These are phyloP conservation scores for Sarocladium oryzae DNA, from an alignment of 2,329 filamentous ascomycete genomes.

Conservation along the genomic window DNA sequence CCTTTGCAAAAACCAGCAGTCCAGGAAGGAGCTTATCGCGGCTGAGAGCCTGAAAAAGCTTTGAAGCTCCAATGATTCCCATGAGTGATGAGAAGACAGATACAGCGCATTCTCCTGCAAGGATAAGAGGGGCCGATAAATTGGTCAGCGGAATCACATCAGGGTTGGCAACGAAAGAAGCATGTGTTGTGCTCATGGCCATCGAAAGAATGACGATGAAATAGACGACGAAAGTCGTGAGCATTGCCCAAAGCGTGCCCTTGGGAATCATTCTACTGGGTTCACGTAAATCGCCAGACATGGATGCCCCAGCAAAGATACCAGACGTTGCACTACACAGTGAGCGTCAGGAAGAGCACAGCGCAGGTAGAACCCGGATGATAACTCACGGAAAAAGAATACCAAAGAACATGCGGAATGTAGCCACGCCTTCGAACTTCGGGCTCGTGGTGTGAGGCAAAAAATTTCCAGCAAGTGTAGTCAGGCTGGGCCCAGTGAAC, in stretches of 20 bases:
- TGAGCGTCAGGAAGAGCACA: constrained; percentile 3
- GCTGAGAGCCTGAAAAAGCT: constrained; percentile 76
- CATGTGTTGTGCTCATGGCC: constrained; percentile 67
- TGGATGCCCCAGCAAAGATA: constrained; percentile 69
- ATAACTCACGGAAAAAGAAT: constrained; percentile 65
- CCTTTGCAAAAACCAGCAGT: constrained; percentile 65
- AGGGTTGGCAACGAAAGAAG: constrained; percentile 65
- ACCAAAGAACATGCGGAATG: constrained; percentile 76
- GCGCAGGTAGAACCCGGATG: background rate
- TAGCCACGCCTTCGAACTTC: constrained; percentile 56
- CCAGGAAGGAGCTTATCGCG: constrained; percentile 74
- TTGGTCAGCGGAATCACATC: constrained; percentile 81
- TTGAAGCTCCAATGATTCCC: constrained; percentile 80
- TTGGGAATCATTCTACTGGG: constrained; percentile 79
- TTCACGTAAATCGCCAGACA: constrained; percentile 80
- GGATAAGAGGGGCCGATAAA: constrained; percentile 63
- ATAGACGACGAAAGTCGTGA: constrained; percentile 71
- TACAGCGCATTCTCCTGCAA: constrained; percentile 76
- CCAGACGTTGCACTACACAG: constrained; percentile 40
- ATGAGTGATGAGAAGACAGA: constrained; percentile 82
- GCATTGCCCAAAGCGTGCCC: constrained; percentile 73
- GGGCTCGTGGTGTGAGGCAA: constrained; percentile 61
- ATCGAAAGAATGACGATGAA: constrained; percentile 70
- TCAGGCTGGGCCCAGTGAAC: constrained; percentile 69
- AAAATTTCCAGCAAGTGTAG: constrained; percentile 68